phyloP scores from a whole-genome alignment of 1,284 basidiomycete species.

The Dichomitus squalens region DNA sequence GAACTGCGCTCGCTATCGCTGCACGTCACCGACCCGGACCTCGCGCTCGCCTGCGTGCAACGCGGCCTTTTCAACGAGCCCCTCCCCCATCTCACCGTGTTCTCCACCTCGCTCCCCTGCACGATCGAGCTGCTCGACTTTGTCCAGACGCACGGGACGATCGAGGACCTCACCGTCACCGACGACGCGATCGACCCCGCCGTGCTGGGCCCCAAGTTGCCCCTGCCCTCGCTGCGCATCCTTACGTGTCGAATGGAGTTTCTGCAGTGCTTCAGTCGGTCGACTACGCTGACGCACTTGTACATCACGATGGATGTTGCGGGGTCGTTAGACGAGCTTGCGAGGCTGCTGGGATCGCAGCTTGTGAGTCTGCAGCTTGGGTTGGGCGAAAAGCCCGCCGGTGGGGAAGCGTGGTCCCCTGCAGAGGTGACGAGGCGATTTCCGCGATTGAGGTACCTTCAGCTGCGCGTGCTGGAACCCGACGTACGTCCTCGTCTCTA shows the following conservation, averaged over 20 bases:
- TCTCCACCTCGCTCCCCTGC: slow-evolving; percentile 2
- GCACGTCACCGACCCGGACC: neutral
- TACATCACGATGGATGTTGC: neutral
- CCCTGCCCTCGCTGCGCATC: slow-evolving; percentile 1
- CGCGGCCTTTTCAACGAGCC: neutral
- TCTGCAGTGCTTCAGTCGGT: neutral
- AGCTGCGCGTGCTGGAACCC: neutral
- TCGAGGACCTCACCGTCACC: neutral
- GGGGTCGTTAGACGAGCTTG: neutral
- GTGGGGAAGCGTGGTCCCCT: neutral
- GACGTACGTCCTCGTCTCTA: neutral
- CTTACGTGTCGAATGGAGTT: neutral
- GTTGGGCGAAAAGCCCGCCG: neutral
- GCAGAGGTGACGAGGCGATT: neutral
- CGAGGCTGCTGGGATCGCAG: neutral
- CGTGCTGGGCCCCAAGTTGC: neutral
- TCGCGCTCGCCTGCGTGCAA: neutral
- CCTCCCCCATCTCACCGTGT: neutral
- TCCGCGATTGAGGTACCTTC: neutral
- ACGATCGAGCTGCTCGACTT: neutral
- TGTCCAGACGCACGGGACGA: neutral
- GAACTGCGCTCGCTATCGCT: neutral
- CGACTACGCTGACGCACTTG: slow-evolving; percentile 2
- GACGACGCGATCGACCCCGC: neutral
- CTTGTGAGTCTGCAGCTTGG: slow-evolving; percentile 1